phyloP scores from a whole-genome alignment of 2,329 filamentous ascomycete genomes.

The Gyromitra esculenta region DNA sequence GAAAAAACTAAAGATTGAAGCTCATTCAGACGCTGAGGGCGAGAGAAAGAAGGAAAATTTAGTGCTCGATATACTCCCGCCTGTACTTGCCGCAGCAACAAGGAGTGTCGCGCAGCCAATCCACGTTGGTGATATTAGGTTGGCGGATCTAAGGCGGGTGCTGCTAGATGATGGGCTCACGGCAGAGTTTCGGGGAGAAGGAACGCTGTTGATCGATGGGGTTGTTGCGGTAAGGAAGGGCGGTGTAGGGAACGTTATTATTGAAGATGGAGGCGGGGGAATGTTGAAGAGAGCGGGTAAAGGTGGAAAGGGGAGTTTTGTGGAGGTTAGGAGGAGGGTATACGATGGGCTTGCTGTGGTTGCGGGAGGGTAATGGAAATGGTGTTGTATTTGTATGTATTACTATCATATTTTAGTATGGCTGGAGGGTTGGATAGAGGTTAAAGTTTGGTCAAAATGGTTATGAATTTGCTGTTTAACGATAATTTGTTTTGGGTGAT shows the following conservation, averaged over 20 bases:
- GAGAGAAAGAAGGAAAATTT: constrained; percentile 52
- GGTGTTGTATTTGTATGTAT: constrained; percentile 46
- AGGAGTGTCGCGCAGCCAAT: constrained; percentile 84
- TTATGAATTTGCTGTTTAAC: constrained; percentile 7
- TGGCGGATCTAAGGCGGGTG: constrained; percentile 85
- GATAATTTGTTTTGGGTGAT: neutral
- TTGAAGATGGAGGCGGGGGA: constrained; percentile 74
- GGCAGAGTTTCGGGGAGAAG: constrained; percentile 93
- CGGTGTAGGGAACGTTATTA: constrained; percentile 63
- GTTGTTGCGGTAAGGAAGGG: constrained; percentile 85
- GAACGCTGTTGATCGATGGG: constrained; percentile 87
- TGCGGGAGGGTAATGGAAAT: constrained; percentile 69
- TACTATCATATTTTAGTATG: constrained; percentile 33
- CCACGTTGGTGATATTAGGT: constrained; percentile 89
- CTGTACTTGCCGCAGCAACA: constrained; percentile 74
- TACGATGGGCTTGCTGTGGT: constrained; percentile 95
- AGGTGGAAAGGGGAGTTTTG: constrained; percentile 54
- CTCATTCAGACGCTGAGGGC: constrained; percentile 54
- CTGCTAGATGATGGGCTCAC: constrained; percentile 84
- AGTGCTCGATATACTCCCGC: constrained; percentile 66
- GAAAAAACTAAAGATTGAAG: constrained; percentile 64
- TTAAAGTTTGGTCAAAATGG: constrained; percentile 32
- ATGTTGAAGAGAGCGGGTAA: constrained; percentile 37
- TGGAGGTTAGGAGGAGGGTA: constrained; percentile 84
- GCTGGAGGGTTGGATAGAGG: constrained; percentile 37